A percentile compares a stretch with the other conserved stretches of the same genome.
Conservation (phyloP, 2,329 filamentous ascomycete genomes). For the Lachnellula willkommii region DNA sequence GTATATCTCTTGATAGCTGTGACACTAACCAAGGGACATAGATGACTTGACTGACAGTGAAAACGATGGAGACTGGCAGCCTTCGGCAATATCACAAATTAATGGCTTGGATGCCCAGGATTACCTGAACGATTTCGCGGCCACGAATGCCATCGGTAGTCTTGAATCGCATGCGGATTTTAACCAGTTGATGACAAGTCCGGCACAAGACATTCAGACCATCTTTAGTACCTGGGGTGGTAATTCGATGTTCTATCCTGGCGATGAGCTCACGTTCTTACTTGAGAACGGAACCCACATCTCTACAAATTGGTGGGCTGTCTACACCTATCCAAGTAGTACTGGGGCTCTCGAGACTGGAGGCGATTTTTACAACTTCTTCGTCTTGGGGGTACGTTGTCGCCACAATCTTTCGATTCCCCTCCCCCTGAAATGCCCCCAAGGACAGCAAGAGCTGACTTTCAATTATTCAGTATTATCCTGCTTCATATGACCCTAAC, state of each 20-base stretch:
- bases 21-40: background rate
- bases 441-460: background rate
- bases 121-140: conserved; percentile 41
- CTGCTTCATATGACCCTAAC: background rate
- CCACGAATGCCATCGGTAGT: conserved; percentile 28
- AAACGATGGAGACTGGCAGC: conserved; percentile 23
- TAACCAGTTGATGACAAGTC: conserved; percentile 29
- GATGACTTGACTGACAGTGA: conserved; percentile 32
- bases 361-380: conserved; percentile 27
- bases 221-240: conserved; percentile 35
- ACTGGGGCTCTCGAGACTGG: conserved; percentile 26
- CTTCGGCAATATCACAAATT: conserved; percentile 47
- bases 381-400: conserved; percentile 20
- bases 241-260: conserved; percentile 35
- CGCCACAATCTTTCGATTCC: conserved; percentile 14
- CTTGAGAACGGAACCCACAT: conserved; percentile 35
- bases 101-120: conserved; percentile 47
- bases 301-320: conserved; percentile 30
- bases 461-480: conserved; percentile 20
- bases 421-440: conserved; percentile 25
- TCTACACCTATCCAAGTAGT: conserved; percentile 23
- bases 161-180: conserved; percentile 37
- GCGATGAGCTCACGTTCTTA: conserved; percentile 31
- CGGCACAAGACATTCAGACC: conserved; percentile 31
- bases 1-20: background rate